A percentile compares a stretch with the other conserved stretches of the same genome.
phyloP scores from a whole-genome alignment of 176 grass and related monocot genomes.

The Aegilops speltoides region DNA sequence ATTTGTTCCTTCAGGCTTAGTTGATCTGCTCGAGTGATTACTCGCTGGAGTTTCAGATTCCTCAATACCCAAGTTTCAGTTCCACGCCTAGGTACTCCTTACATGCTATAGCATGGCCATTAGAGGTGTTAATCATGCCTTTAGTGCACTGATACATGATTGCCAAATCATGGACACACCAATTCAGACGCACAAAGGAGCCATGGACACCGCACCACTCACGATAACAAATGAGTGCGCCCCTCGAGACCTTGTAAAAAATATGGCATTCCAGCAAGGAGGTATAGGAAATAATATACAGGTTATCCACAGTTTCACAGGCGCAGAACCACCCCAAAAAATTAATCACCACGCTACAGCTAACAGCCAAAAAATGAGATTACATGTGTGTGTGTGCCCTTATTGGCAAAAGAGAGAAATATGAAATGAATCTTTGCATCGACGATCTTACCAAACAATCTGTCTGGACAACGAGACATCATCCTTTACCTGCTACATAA shows the following conservation, averaged over 20 bases:
- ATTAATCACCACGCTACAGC: conserved; percentile 32
- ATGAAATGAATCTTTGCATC: conserved; percentile 24
- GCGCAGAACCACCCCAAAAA: neutral
- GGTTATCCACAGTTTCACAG: conserved; percentile 10
- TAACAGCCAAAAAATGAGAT: conserved; percentile 36
- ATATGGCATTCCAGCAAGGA: neutral
- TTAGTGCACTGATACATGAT: no score
- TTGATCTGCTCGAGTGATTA: no score
- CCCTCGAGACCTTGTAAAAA: neutral
- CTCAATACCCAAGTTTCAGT: no score
- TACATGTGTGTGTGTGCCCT: conserved; percentile 32
- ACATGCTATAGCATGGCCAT: no score
- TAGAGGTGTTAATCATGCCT: no score
- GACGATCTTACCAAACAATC: conserved; percentile 13
- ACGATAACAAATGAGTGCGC: no score
- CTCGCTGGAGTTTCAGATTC: no score
- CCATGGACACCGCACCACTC: neutral
- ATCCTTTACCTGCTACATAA: conserved; percentile 1
- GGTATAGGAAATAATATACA: neutral
- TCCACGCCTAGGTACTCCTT: no score
- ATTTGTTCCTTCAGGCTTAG: no score
- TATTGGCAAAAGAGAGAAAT: conserved; percentile 30
- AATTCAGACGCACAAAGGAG: neutral
- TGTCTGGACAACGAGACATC: neutral
- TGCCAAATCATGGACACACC: neutral